Conservation (phyloP, 306 rosid species). For the Calophaca sinica region DNA sequence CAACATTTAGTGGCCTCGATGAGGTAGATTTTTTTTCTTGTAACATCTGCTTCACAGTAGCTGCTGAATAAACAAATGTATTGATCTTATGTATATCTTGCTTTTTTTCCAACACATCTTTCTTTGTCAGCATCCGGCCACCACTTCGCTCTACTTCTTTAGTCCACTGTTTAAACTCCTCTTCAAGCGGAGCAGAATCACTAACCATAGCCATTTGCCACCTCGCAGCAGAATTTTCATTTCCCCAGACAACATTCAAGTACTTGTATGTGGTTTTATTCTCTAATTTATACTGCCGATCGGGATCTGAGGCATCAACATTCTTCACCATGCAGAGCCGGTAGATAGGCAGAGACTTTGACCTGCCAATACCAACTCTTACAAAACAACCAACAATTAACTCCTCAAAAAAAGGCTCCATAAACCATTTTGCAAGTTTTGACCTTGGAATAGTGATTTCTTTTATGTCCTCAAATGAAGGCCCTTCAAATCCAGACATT, state of each 20-base stretch:
- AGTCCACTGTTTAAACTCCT: slow-evolving; percentile 88
- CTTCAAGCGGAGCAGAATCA: slow-evolving; percentile 77
- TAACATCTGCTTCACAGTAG: slow-evolving; percentile 91
- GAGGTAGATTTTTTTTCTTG: slow-evolving; percentile 87
- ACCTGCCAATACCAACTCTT: slow-evolving; percentile 93
- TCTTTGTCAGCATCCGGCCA: slow-evolving; percentile 76
- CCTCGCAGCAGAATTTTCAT: slow-evolving; percentile 88
- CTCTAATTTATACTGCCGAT: slow-evolving; percentile 76
- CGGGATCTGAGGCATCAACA: slow-evolving; percentile 87
- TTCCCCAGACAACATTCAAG: slow-evolving; percentile 92
- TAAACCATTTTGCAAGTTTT: slow-evolving; percentile 85
- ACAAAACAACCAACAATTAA: slow-evolving; percentile 96
- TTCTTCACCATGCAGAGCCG: slow-evolving; percentile 90
- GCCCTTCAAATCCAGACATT: slow-evolving; percentile 62
- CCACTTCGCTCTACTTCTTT: slow-evolving; percentile 87
- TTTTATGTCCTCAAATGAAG: slow-evolving; percentile 76
- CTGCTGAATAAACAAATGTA: slow-evolving; percentile 86
- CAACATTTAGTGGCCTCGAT: slow-evolving; percentile 80
- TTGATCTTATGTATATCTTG: slow-evolving; percentile 74
- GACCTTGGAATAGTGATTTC: slow-evolving; percentile 86
- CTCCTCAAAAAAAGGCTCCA: slow-evolving; percentile 98
- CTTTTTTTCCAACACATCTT: slow-evolving; percentile 68
- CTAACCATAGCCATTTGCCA: slow-evolving; percentile 99
- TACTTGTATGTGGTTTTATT: slow-evolving; percentile 82
- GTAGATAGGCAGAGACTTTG: slow-evolving; percentile 79